Base-by-base conservation (phyloP, 2,329 filamentous ascomycete species). In the Dichotomopilus funicola region DNA sequence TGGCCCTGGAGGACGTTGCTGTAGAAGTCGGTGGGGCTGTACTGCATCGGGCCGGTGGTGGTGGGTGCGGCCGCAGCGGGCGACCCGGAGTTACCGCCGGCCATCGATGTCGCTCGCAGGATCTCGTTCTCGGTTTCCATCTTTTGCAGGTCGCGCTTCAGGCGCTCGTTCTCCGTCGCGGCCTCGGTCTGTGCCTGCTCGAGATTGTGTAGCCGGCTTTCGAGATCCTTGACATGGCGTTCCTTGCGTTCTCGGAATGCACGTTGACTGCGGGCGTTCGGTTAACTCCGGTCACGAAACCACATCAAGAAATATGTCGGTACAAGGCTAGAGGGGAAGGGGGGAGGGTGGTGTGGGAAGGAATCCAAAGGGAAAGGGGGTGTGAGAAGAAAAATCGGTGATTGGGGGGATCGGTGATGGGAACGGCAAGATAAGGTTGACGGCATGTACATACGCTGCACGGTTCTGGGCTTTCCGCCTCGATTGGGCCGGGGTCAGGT, bases 161-260 rank as follows among this genome's bases (percentile, higher is more conserved):
- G 76, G 37, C 87, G 85, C 70, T 95, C 89, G 67, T 96, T 96
- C 70, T 96, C 91, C 45, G 85, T 82, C 42, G 85, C 81, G 0
- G 94, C 80, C 37, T 82, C 79, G 54, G 85, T 81, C 51, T 89
- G 87, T 49, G 85, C 83, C 57, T 85, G 83, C 68, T 95, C 87
- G 36, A 96, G 82, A 49, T 77, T 79, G 49, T 82, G 86, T 34
- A 97, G 83, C 69, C 95, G 94, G 55, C 84, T 82, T 72, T 97
- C 91, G 31, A 97, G 85, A 59, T 97, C 91, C 70, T 91, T 91
- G 60, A 97, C 91, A 67, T 71, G 91, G 56, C 86, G 87, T 70
- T 97, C 92, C 72, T 97, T 97, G 63, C 92, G 87, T 72, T 97
- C 92, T 58, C 92, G 89, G 71, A 97, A 97, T 36, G 94, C 92